A percentile compares a stretch with the other conserved stretches of the same genome.
Evolutionary conservation across 2,329 filamentous ascomycete genomes (phyloP).

Genomic region (Aureobasidium zeae): DNA sequence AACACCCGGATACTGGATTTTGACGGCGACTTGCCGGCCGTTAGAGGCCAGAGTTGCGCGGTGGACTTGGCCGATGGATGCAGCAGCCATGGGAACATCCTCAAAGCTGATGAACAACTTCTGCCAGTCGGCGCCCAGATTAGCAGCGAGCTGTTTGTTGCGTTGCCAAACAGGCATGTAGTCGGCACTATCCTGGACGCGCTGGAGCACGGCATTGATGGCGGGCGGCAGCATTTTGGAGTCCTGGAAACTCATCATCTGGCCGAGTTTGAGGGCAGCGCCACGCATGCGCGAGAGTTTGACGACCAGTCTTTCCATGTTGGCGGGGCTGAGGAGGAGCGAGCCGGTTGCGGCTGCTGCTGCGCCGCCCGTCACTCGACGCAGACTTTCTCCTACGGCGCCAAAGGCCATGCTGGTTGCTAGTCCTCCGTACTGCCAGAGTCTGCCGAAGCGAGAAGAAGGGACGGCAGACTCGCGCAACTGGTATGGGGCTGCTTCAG

Average conservation of each 20-base stretch:
- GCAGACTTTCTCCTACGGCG: conserved; percentile 75
- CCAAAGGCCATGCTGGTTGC: conserved; percentile 94
- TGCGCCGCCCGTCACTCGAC: conserved; percentile 63
- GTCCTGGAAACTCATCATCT: conserved; percentile 98
- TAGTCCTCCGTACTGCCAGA: conserved; percentile 92
- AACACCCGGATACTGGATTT: conserved; percentile 95
- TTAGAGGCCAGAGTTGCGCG: conserved; percentile 68
- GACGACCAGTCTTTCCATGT: conserved; percentile 86
- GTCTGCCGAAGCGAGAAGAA: conserved; percentile 70
- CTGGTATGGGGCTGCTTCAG: conserved; percentile 43
- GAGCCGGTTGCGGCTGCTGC: conserved; percentile 51
- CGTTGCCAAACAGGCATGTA: conserved; percentile 96
- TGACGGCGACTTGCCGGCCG: conserved; percentile 74
- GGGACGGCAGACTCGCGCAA: conserved; percentile 86
- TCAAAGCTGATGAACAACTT: conserved; percentile 76
- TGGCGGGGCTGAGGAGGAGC: conserved; percentile 75
- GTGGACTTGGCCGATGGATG: conserved; percentile 95
- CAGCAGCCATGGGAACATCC: conserved; percentile 85
- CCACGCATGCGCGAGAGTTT: conserved; percentile 95
- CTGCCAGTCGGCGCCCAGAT: conserved; percentile 77
- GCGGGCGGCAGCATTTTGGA: conserved; percentile 83
- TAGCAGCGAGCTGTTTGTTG: conserved; percentile 67
- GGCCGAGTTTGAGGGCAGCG: conserved; percentile 90
- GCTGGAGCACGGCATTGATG: conserved; percentile 81
- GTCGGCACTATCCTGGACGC: conserved; percentile 91